Evolutionary conservation across 139 green algal genomes (phyloP).

Genomic region (Eudorina sp.): DNA sequence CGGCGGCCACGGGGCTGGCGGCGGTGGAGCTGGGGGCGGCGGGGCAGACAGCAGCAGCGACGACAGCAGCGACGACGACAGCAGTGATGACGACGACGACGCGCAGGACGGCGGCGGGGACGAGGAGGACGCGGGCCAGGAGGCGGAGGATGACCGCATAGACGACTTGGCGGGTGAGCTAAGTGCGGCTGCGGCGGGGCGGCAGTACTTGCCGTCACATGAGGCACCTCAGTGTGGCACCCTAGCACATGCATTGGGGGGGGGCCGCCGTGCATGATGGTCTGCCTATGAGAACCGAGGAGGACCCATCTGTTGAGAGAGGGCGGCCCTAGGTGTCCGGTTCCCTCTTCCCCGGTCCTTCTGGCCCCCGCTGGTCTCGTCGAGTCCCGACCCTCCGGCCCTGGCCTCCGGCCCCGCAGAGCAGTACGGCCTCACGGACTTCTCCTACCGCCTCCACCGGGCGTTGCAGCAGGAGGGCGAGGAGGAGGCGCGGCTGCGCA

Average conservation of each 20-base stretch:
- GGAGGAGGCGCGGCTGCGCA: conserved; percentile 63
- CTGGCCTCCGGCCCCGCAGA: conserved; percentile 39
- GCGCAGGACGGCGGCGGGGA: not conserved
- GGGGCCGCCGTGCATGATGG: no score
- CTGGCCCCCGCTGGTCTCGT: no score
- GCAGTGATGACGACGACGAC: conserved; percentile 56
- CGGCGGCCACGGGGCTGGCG: not conserved
- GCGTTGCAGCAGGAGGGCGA: conserved; percentile 76
- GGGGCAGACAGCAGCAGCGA: conserved; percentile 30
- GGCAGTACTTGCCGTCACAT: no score
- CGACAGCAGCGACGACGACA: conserved; percentile 1
- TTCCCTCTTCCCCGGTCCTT: no score
- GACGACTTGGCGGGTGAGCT: conserved; percentile 61
- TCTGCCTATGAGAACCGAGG: no score
- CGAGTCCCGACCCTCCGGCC: no score
- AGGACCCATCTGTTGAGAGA: no score
- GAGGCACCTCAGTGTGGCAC: no score
- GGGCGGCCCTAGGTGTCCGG: no score
- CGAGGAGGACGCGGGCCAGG: conserved; percentile 54
- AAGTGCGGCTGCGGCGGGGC: no score
- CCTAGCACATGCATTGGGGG: no score
- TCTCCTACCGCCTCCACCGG: conserved; percentile 74
- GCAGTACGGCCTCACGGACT: conserved; percentile 72
- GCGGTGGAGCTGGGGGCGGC: not conserved
- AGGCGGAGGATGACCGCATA: conserved; percentile 64